phyloP scores from a whole-genome alignment of 768 basidiomycete genomes.

The Psilocybe sp. region DNA sequence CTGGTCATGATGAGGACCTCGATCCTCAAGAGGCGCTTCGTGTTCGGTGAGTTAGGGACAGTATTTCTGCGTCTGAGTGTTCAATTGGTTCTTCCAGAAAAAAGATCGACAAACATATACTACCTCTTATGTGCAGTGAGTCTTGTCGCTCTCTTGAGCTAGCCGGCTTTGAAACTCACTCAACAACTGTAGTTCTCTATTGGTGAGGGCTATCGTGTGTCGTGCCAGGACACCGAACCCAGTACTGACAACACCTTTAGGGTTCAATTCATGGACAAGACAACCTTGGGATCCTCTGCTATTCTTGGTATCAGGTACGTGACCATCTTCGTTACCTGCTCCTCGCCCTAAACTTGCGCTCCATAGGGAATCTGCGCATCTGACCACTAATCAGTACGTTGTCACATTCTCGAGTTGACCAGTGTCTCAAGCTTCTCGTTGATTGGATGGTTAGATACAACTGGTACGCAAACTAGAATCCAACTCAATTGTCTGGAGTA shows the following conservation, averaged over 20 bases:
- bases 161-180: neutral
- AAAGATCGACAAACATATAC: constrained; percentile 67
- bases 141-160: constrained; percentile 8
- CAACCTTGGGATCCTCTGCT: constrained; percentile 62
- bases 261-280: constrained; percentile 82
- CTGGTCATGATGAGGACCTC: constrained; percentile 39
- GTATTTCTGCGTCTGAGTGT: neutral
- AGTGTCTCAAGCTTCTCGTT: neutral
- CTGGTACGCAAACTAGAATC: constrained; percentile 37
- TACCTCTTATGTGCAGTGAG: constrained; percentile 73
- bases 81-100: constrained; percentile 24
- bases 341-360: neutral
- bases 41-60: constrained; percentile 38
- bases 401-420: neutral
- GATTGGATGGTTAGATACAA: constrained; percentile 47
- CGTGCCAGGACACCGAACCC: neutral
- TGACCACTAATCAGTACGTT: constrained; percentile 62
- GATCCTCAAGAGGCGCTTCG: constrained; percentile 51
- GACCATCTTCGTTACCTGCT: neutral
- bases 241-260: constrained; percentile 25
- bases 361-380: constrained; percentile 53
- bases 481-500: neutral
- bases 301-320: constrained; percentile 69
- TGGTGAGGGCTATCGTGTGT: constrained; percentile 32
- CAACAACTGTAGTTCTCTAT: constrained; percentile 43